Evolutionary conservation across 306 rosid species (phyloP), one percentile per base, ranked within the genome.

Genomic region (Gastrolobium villosum): DNA sequence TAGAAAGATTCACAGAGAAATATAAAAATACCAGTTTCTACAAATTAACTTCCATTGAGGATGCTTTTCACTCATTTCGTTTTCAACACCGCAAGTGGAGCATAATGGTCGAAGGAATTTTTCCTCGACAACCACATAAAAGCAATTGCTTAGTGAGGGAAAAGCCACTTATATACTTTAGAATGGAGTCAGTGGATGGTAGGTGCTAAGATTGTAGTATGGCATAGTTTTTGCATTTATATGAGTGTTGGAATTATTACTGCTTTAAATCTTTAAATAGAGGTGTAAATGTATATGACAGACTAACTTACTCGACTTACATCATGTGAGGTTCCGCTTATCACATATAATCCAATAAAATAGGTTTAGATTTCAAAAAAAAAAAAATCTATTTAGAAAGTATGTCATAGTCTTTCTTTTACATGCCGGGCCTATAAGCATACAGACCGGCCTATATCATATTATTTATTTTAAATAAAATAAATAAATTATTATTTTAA

Each of bases 41-140:
- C 65, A 31, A 40, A 20, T 49, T 40, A 63, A 81, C 77, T 15
- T 55, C 80, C 40, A 36, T 40, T 40, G 67, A 35, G 82, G 36
- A 70, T 64, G 67, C 31, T 75, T 79, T 83, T 73, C 59, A 64
- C 81, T 79, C 67, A 71, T 72, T 79, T 83, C 79, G 61, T 81
- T 78, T 56, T 72, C 83, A 40, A 69, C 70, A 66, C 60, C 32
- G 28, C 50, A 36, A 78, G 86, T 84, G 50, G 76, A 77, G 80
- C 76, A 82, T 64, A 67, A 64, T 56, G 45, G 50, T 31, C 5
- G 30, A 36, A 74, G 45, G 67, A 59, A 50, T 20, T 59, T 32
- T 73, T 66, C 67, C 43, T 68, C 35, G 6, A 48, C 43, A 31
- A 65, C 78, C 73, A 52, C 37, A 72, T 32, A 60, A 68, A 55